Evolutionary conservation across 2,329 filamentous ascomycete genomes (phyloP).

Genomic region (Reticulascus tulasneorum): DNA sequence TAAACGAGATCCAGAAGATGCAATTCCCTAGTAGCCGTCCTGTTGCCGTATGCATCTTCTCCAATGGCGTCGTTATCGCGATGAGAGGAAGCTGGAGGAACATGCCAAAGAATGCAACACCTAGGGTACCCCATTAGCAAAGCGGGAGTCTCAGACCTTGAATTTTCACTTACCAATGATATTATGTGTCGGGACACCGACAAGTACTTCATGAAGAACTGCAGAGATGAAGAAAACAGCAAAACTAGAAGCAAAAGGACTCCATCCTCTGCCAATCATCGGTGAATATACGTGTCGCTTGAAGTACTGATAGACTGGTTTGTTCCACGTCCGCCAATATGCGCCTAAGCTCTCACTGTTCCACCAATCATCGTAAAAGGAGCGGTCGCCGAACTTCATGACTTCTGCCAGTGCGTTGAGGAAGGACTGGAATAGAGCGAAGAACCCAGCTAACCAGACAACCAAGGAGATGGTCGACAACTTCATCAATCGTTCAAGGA

Average conservation of each 20-base stretch:
- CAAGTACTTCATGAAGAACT: slow-evolving; percentile 84
- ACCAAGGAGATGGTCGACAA: slow-evolving; percentile 91
- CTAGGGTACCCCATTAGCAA: too few species aligned
- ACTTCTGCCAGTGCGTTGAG: slow-evolving; percentile 90
- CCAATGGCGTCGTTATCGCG: slow-evolving; percentile 70
- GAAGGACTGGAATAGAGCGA: slow-evolving; percentile 89
- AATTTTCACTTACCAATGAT: slow-evolving; percentile 65
- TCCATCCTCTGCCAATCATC: slow-evolving; percentile 79
- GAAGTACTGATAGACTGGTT: slow-evolving; percentile 96
- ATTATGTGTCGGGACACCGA: slow-evolving; percentile 93
- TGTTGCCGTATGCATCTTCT: slow-evolving; percentile 70
- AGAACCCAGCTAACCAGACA: slow-evolving; percentile 97
- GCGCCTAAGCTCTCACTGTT: slow-evolving; percentile 80
- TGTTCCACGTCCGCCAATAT: slow-evolving; percentile 98
- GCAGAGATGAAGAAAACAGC: slow-evolving; percentile 87
- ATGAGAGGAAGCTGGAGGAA: slow-evolving; percentile 89
- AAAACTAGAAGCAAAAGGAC: slow-evolving; percentile 64
- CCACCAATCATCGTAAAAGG: slow-evolving; percentile 99
- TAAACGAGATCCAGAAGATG: slow-evolving; percentile 96
- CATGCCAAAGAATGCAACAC: slow-evolving; percentile 93
- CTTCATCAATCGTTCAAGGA: slow-evolving; percentile 88
- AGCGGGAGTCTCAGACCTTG: too few species aligned
- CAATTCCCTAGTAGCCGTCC: slow-evolving; percentile 83
- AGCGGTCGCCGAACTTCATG: slow-evolving; percentile 83
- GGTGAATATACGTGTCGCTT: slow-evolving; percentile 90